Percentiles rank a stretch among this genome's conserved stretches.
Conservation (phyloP, 768 basidiomycete genomes). For the Albatrellus ellisii region DNA sequence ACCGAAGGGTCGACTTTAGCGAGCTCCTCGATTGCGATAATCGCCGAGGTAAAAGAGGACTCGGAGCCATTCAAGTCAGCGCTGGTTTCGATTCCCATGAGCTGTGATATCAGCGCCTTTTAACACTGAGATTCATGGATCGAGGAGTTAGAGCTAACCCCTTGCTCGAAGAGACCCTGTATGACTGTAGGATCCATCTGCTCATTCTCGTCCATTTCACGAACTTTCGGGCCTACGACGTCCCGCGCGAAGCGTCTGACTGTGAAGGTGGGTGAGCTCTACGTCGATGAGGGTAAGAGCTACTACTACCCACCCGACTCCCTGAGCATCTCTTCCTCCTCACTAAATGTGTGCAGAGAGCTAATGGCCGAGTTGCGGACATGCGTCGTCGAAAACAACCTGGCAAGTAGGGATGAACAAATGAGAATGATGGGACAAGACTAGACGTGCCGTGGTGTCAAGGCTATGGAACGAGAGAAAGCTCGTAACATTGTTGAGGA, state of each 20-base stretch:
- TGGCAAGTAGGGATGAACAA: too few relatives aligned
- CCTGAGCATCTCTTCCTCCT: conserved; percentile 89
- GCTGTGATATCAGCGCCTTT: conserved; percentile 27
- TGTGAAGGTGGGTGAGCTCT: conserved; percentile 17
- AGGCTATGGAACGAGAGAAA: too few relatives aligned
- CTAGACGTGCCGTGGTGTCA: too few relatives aligned
- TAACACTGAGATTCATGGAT: not conserved
- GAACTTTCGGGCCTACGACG: conserved; percentile 80
- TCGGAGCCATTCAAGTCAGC: conserved; percentile 78
- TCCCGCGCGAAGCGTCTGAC: conserved; percentile 85
- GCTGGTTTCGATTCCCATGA: conserved; percentile 96
- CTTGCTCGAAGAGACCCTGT: conserved; percentile 86
- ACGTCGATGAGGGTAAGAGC: not conserved
- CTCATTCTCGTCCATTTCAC: conserved; percentile 98
- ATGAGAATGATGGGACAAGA: too few relatives aligned
- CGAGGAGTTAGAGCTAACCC: conserved; percentile 35
- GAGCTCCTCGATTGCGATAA: conserved; percentile 95
- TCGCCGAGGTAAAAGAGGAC: conserved; percentile 86
- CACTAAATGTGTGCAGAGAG: conserved; percentile 76
- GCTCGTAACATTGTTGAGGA: too few relatives aligned
- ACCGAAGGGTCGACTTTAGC: conserved; percentile 95
- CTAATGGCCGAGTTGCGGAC: conserved; percentile 20
- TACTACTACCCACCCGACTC: conserved; percentile 56
- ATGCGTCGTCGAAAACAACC: conserved; percentile 14
- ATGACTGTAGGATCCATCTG: conserved; percentile 83